Conservation (phyloP, 2,329 filamentous ascomycete genomes). For the Monilinia fructicola region DNA sequence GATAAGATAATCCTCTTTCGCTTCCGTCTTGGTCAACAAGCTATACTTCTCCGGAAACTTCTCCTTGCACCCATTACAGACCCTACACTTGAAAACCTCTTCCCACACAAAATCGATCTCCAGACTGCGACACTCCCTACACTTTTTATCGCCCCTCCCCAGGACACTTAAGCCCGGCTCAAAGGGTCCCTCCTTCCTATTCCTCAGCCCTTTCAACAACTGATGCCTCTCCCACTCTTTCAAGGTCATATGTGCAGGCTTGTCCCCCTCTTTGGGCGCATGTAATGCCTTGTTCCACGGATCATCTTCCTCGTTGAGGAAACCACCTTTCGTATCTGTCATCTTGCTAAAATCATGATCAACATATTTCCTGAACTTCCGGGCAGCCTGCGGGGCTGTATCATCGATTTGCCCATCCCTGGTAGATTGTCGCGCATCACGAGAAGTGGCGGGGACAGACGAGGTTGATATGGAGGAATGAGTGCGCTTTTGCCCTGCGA, state of each 20-base stretch:
- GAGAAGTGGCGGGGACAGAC: slow-evolving; percentile 56
- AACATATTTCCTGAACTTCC: slow-evolving; percentile 90
- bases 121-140: slow-evolving; percentile 75
- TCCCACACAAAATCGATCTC: slow-evolving; percentile 98
- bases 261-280: slow-evolving; percentile 56
- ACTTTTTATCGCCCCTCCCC: slow-evolving; percentile 66
- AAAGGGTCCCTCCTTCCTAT: slow-evolving; percentile 76
- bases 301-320: slow-evolving; percentile 87
- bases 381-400: slow-evolving; percentile 58
- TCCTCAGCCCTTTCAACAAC: slow-evolving; percentile 68
- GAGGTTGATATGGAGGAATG: slow-evolving; percentile 61
- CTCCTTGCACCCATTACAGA: slow-evolving; percentile 87
- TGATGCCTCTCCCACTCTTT: slow-evolving; percentile 89
- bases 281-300: slow-evolving; percentile 80
- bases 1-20: slow-evolving; percentile 88
- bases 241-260: slow-evolving; percentile 83
- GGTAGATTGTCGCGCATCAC: slow-evolving; percentile 58
- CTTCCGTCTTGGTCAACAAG: slow-evolving; percentile 94
- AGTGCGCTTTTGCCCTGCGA: slow-evolving; percentile 68
- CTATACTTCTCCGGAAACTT: slow-evolving; percentile 90
- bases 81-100: slow-evolving; percentile 71
- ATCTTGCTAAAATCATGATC: slow-evolving; percentile 98
- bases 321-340: slow-evolving; percentile 96
- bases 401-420: slow-evolving; percentile 32
- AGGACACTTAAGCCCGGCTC: slow-evolving; percentile 85